Evolutionary conservation across 2,329 filamentous ascomycete species (phyloP).

Genomic region (Elsinoe arachidis): DNA sequence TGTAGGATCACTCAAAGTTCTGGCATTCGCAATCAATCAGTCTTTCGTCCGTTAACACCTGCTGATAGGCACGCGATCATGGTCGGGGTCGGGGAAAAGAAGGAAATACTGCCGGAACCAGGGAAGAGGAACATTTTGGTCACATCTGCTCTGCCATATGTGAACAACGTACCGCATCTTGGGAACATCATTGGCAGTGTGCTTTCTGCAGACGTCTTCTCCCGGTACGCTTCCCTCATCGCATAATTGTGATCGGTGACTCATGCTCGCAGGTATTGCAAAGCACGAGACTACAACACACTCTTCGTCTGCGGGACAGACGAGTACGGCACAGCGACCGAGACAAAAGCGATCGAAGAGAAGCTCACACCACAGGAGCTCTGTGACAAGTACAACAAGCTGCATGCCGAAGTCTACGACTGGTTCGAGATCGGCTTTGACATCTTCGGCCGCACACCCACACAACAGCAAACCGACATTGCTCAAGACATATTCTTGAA

Average conservation of each 20-base stretch:
- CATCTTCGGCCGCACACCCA: conserved; percentile 88
- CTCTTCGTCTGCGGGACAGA: conserved; percentile 83
- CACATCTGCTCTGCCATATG: conserved; percentile 84
- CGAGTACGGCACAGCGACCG: conserved; percentile 92
- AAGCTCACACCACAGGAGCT: conserved; percentile 72
- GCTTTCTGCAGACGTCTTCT: conserved; percentile 75
- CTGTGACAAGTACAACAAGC: conserved; percentile 84
- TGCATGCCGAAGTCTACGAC: conserved; percentile 85
- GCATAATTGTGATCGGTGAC: conserved; percentile 11
- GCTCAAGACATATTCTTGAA: conserved; percentile 83
- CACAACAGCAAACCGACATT: conserved; percentile 80
- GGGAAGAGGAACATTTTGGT: conserved; percentile 78
- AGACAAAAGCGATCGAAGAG: conserved; percentile 90
- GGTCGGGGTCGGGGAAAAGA: conserved; percentile 18
- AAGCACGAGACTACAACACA: conserved; percentile 68
- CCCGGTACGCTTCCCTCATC: conserved; percentile 18
- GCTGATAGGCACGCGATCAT: conserved; percentile 13
- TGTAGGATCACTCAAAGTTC: neutral
- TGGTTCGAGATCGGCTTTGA: conserved; percentile 97
- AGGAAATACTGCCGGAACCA: conserved; percentile 40
- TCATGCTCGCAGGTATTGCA: conserved; percentile 55
- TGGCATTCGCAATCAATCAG: neutral
- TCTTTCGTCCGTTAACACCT: neutral
- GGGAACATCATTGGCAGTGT: conserved; percentile 85
- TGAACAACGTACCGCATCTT: conserved; percentile 66